Evolutionary conservation across 2,329 filamentous ascomycete species (phyloP), one percentile per base, ranked within the genome.

Genomic region (Aspergillus cejpii): DNA sequence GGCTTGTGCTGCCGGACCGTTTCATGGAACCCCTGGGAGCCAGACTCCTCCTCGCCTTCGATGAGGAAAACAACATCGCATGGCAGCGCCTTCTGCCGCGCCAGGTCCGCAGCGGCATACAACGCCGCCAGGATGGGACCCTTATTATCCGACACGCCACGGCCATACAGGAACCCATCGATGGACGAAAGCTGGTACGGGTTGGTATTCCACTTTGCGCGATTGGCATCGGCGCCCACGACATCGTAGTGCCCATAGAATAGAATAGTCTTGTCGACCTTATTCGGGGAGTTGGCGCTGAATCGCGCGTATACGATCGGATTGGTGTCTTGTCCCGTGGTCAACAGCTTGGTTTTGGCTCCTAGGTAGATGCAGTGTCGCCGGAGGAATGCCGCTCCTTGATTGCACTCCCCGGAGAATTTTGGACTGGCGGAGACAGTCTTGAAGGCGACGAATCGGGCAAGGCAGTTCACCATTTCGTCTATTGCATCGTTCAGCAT

Each of bases 161-260:
- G 85, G 2, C 92, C 92, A 53, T 98, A 97, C 1, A 97, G 74
- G 63, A 91, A 97, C 0, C 92, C 91, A 57, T 95, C 90, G 44
- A 88, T 80, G 3, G 92, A 92, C 40, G 84, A 84, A 60, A 97
- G 77, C n/a, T 83, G 77, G 63, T 97, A 98, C 0, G 92, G 94
- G 51, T 97, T 87, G 1, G 81, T 82, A 29, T 80, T 77, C 92
- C 92, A 98, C 54, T 87, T 91, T 28, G 80, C 79, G 45, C 84
- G 81, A 51, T 85, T 85, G 28, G 84, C 83, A 54, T 95, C 88
- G 0, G 92, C 92, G 1, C 89, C 80, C 3, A 98, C 92, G 2
- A 98, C 90, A 61, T 98, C 92, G 71, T 98, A 98, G 64, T 98
- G 92, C 0, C 94, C 92, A 60, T 98, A 98, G 64, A 98, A 98